Evolutionary conservation across 495 filamentous ascomycete species (phyloP).

Genomic region (Xylaria venustula): DNA sequence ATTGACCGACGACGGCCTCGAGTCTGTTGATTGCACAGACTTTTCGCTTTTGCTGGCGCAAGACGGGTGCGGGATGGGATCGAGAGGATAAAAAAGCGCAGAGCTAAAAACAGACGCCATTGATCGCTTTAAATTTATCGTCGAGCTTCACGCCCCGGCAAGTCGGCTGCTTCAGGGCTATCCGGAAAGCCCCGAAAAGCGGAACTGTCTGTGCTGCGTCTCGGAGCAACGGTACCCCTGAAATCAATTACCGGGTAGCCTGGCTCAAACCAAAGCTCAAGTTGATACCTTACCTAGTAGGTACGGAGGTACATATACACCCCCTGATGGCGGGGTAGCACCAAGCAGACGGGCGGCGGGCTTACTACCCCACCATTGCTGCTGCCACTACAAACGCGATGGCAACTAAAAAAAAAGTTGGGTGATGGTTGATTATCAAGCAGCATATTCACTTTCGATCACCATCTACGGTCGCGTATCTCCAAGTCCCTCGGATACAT

Average conservation of each 20-base stretch:
- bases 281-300: no score
- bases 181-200: slow-evolving; percentile 14
- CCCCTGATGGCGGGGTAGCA: slow-evolving; percentile 7
- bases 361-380: slow-evolving; percentile 13
- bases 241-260: background rate
- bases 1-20: no score
- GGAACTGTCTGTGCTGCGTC: no score
- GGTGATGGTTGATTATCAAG: slow-evolving; percentile 19
- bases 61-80: background rate
- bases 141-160: background rate
- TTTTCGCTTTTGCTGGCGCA: background rate
- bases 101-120: background rate
- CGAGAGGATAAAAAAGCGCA: slow-evolving; percentile 10
- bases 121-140: background rate
- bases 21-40: no score
- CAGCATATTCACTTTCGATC: slow-evolving; percentile 4
- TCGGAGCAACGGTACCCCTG: background rate
- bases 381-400: no score
- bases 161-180: background rate
- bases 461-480: background rate
- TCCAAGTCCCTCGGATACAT: background rate
- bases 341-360: background rate
- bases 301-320: background rate
- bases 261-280: no score
- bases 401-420: slow-evolving; percentile 10